Percentiles rank a stretch among this genome's conserved stretches.
phyloP scores from a whole-genome alignment of 345 rosid species.

The Salix exigua region DNA sequence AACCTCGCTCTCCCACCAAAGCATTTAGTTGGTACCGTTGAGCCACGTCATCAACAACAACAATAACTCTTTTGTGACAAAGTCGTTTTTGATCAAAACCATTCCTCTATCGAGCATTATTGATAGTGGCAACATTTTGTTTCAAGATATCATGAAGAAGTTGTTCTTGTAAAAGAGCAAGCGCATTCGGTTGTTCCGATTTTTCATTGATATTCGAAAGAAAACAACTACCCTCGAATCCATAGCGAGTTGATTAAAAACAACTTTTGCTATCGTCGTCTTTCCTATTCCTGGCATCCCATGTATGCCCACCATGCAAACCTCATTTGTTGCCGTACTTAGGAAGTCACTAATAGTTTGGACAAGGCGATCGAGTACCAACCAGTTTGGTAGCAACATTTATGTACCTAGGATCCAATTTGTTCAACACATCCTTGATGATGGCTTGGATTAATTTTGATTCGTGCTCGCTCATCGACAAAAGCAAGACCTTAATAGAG shows the following conservation, averaged over 20 bases:
- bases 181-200: background rate
- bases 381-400: background rate
- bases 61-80: too few species aligned
- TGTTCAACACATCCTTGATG: constrained; percentile 24
- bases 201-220: background rate
- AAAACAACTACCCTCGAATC: background rate
- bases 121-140: too few species aligned
- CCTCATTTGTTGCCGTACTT: background rate
- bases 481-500: background rate
- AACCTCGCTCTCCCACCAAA: too few species aligned
- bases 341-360: constrained; percentile 8
- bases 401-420: constrained; percentile 1
- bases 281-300: background rate
- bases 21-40: too few species aligned
- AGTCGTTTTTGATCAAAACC: too few species aligned
- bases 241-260: background rate
- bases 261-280: background rate
- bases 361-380: background rate
- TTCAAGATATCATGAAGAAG: too few species aligned
- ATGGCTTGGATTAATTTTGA: constrained; percentile 26
- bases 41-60: too few species aligned
- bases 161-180: too few species aligned
- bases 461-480: constrained; percentile 12
- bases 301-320: background rate
- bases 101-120: too few species aligned